phyloP scores from a whole-genome alignment of 306 rosid genomes.

The Potentilla sterilis region DNA sequence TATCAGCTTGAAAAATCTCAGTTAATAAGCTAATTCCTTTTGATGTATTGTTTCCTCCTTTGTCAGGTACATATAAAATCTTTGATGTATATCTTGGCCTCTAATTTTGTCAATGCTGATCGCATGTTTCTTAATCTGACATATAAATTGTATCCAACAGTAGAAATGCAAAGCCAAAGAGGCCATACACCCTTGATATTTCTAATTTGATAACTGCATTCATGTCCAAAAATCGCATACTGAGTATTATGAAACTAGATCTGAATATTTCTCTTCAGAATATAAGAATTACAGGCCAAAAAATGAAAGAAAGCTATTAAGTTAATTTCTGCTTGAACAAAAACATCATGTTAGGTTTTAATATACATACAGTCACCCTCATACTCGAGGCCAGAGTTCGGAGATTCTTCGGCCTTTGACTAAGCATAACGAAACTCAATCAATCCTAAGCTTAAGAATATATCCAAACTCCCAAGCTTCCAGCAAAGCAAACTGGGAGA shows the following conservation, averaged over 20 bases:
- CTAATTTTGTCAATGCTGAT: too few relatives aligned
- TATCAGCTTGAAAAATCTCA: too few relatives aligned
- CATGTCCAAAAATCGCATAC: neutral
- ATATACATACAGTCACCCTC: neutral
- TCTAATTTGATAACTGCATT: neutral
- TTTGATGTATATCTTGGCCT: too few relatives aligned
- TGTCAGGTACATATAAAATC: too few relatives aligned
- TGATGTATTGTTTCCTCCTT: too few relatives aligned
- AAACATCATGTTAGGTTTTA: too few relatives aligned
- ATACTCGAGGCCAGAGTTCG: neutral
- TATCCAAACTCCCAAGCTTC: neutral
- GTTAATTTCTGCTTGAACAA: neutral
- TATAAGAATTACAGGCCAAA: neutral
- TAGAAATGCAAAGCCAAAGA: neutral
- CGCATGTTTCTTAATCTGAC: too few relatives aligned
- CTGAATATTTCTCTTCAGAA: neutral
- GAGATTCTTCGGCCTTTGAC: neutral
- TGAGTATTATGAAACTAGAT: neutral
- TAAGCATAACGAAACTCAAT: neutral
- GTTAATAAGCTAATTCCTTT: too few relatives aligned
- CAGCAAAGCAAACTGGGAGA: neutral
- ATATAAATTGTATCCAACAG: slow-evolving; percentile 2
- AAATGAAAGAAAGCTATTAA: too few relatives aligned
- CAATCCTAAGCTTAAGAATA: too few relatives aligned
- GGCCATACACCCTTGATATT: neutral